Percentiles rank a stretch among this genome's conserved stretches.
Conservation (phyloP, 306 rosid genomes). For the Sophora flavescens region DNA sequence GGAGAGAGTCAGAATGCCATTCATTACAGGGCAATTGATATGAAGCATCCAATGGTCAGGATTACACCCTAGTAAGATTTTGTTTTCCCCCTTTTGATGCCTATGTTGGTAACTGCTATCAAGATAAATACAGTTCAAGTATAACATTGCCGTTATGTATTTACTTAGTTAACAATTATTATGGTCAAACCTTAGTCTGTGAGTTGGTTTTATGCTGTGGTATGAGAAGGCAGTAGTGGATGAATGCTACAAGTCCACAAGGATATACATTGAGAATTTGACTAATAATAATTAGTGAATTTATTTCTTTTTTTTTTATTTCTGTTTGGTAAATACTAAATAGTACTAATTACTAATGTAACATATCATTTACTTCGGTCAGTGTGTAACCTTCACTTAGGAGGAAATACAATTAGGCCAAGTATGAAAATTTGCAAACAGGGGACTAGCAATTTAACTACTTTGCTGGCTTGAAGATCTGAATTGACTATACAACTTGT, state of each 20-base stretch:
- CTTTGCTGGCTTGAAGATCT: background rate
- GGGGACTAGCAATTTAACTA: conserved; percentile 15
- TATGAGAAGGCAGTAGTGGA: background rate
- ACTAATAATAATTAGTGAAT: background rate
- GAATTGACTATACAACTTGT: background rate
- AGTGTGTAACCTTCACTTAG: conserved; percentile 34
- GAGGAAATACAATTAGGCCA: background rate
- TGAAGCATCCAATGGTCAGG: conserved; percentile 57
- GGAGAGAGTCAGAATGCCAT: conserved; percentile 49
- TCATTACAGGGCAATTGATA: conserved; percentile 49
- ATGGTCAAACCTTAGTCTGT: conserved; percentile 49
- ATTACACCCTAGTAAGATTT: conserved; percentile 7
- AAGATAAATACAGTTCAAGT: conserved; percentile 49
- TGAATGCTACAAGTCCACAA: conserved; percentile 2
- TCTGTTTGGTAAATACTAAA: background rate
- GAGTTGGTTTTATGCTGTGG: conserved; percentile 18
- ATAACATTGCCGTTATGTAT: conserved; percentile 51
- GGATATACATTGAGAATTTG: background rate
- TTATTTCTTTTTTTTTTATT: conserved; percentile 16
- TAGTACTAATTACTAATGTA: conserved; percentile 4
- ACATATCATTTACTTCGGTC: conserved; percentile 42
- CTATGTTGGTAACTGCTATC: conserved; percentile 44
- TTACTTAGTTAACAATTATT: conserved; percentile 27
- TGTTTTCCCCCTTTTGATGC: conserved; percentile 39
- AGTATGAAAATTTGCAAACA: conserved; percentile 7